Base-by-base conservation (phyloP, 352 stramenopile species). In the Globisporangium mamillatum region DNA sequence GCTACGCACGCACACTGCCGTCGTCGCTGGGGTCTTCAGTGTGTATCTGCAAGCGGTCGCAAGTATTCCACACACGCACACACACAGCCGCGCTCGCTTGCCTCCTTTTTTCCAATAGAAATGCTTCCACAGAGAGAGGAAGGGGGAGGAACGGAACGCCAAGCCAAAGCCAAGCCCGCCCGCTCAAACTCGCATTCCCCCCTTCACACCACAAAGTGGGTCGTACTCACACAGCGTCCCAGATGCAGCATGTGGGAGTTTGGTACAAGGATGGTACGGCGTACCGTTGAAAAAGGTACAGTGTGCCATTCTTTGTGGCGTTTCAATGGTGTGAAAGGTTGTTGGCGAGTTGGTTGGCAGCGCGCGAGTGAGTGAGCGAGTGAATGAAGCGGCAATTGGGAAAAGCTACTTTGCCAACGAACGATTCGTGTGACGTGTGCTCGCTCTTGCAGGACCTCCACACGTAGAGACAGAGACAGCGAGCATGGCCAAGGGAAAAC, bases 401-500 rank as follows among this genome's bases (percentile, higher is more conserved):
- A n/a, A 61, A 22, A 46, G 6, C 16, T 32, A n/a, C 6, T 41
- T 22, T 41, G 20, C 32, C 55, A 46, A 24, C 50, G 20, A 46
- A 24, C 50, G 20, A 27, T 27, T 62, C 56, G 56, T 50, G 56
- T 58, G 53, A 62, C 56, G 56, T 62, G 56, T 62, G 56, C 55
- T 46, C 24, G 10, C 55, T 20, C 14, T 20, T 27, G 9, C 55
- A 10, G 48, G 8, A 27, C 48, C 22, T 36, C 3, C 29, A 27
- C 12, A 41, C 54, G 22, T 18, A 46, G 5, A 41, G 14, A 61
- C 4, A 61, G 16, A 58, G 3, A 34, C 1, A 57, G 22, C 38
- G 53, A 67, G 16, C 34, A 73, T 73, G 68, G 68, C 62, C 44
- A 68, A 69, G 55, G 57, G 63, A 14, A 73, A 69, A 56, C 46